Percentiles rank a stretch among this genome's conserved stretches.
Evolutionary conservation across 148 eudicot genomes (phyloP).

Genomic region (Suaeda aralocaspica): DNA sequence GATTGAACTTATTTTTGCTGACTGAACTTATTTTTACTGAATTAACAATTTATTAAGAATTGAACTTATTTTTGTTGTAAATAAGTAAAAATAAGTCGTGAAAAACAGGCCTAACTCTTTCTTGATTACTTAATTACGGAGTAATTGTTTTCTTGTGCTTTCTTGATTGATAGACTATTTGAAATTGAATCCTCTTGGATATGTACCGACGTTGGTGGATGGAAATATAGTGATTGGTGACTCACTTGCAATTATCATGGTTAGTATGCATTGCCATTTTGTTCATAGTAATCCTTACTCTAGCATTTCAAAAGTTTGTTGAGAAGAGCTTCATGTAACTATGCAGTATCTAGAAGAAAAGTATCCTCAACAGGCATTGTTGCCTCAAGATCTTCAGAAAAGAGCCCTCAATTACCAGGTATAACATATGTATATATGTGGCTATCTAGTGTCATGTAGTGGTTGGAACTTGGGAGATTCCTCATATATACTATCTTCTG

Average conservation of each 20-base stretch:
- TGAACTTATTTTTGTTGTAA: too few relatives aligned
- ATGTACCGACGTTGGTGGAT: constrained; percentile 74
- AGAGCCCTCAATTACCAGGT: constrained; percentile 87
- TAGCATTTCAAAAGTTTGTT: constrained; percentile 6
- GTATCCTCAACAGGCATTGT: constrained; percentile 71
- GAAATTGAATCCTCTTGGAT: constrained; percentile 69
- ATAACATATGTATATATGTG: background rate
- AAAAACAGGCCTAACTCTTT: too few relatives aligned
- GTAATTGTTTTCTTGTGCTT: background rate
- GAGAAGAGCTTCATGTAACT: background rate
- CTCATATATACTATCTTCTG: too few relatives aligned
- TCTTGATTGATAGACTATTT: constrained; percentile 47
- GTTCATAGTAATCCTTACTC: background rate
- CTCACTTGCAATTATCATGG: constrained; percentile 86
- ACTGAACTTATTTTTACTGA: too few relatives aligned
- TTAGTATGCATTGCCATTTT: constrained; percentile 21
- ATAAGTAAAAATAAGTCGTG: too few relatives aligned
- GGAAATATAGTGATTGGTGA: constrained; percentile 60
- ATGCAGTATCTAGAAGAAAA: constrained; percentile 82
- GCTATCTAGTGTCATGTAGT: background rate
- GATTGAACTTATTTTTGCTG: too few relatives aligned
- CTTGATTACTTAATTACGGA: too few relatives aligned
- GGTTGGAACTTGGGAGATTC: too few relatives aligned
- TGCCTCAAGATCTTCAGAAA: constrained; percentile 69
- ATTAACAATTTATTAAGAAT: too few relatives aligned